Evolutionary conservation across 805 yeast species (phyloP).

Genomic region (Candida sphagnicola): DNA sequence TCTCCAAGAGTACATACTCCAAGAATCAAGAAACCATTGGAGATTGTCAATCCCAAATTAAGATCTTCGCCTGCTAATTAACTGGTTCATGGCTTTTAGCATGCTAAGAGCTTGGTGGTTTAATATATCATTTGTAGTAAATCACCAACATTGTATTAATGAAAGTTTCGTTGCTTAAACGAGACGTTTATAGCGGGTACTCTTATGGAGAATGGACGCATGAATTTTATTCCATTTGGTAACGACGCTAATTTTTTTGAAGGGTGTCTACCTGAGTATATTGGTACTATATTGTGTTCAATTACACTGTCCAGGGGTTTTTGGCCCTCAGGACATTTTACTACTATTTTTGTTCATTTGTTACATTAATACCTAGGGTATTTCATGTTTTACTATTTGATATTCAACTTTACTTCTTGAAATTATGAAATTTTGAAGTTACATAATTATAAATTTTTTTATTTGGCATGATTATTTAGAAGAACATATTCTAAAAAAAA

Average conservation of each 20-base stretch:
- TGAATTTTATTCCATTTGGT: too few relatives aligned
- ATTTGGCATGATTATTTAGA: not conserved
- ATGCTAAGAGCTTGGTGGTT: not conserved
- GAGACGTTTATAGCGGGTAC: too few relatives aligned
- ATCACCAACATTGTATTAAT: too few relatives aligned
- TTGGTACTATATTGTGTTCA: not conserved
- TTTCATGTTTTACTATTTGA: not conserved
- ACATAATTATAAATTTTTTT: not conserved
- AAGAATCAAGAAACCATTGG: constrained; percentile 54
- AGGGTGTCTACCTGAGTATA: not conserved
- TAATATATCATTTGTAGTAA: too few relatives aligned
- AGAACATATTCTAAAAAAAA: not conserved
- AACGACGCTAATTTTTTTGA: too few relatives aligned
- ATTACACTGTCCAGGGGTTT: not conserved
- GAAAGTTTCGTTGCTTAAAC: too few relatives aligned
- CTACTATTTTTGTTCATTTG: not conserved
- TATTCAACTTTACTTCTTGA: not conserved
- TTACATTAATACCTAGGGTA: not conserved
- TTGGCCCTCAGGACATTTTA: not conserved
- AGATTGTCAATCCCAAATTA: constrained; percentile 60
- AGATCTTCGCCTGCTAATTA: constrained; percentile 47
- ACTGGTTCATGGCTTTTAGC: not conserved
- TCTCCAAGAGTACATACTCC: constrained; percentile 53
- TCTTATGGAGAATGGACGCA: too few relatives aligned
- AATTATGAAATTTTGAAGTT: not conserved